A percentile compares a stretch with the other conserved stretches of the same genome.
Conservation (phyloP, 257 asterid species). For the Fraxinus pennsylvanica region DNA sequence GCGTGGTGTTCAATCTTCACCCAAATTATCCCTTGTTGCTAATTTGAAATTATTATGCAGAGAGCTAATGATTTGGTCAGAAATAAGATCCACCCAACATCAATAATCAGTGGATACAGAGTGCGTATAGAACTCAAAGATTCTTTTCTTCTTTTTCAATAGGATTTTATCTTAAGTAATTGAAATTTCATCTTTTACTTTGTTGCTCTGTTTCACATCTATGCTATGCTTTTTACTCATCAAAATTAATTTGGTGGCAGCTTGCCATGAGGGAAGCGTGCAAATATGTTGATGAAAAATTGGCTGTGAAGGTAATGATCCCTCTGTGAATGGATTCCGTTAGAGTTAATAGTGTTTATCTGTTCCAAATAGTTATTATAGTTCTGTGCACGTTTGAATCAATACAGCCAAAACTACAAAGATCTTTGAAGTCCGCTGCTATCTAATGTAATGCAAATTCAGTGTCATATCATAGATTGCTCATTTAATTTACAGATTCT, state of each 20-base stretch:
- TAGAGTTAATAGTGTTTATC: not conserved
- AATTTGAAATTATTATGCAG: slow-evolving; percentile 45
- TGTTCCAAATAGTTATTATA: not conserved
- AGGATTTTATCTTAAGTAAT: not conserved
- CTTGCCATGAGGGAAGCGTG: slow-evolving; percentile 99
- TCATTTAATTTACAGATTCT: not conserved
- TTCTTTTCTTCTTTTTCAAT: not conserved
- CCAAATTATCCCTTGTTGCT: slow-evolving; percentile 15
- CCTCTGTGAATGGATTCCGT: slow-evolving; percentile 7
- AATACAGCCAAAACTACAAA: not conserved
- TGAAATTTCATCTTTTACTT: not conserved
- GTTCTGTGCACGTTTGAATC: not conserved
- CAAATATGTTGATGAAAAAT: slow-evolving; percentile 89
- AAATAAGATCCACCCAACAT: slow-evolving; percentile 93
- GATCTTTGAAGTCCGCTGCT: not conserved
- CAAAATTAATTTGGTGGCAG: slow-evolving; percentile 41
- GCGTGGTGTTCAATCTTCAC: not conserved
- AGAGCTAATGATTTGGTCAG: slow-evolving; percentile 96
- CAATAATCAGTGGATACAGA: slow-evolving; percentile 94
- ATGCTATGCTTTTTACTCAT: slow-evolving; percentile 19
- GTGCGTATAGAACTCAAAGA: slow-evolving; percentile 35
- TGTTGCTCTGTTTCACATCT: not conserved
- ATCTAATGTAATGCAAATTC: not conserved
- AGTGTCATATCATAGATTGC: not conserved
- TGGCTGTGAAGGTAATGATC: slow-evolving; percentile 73